A percentile compares a stretch with the other conserved stretches of the same genome.
phyloP scores from a whole-genome alignment of 345 rosid species.

The Alliaria petiolata region DNA sequence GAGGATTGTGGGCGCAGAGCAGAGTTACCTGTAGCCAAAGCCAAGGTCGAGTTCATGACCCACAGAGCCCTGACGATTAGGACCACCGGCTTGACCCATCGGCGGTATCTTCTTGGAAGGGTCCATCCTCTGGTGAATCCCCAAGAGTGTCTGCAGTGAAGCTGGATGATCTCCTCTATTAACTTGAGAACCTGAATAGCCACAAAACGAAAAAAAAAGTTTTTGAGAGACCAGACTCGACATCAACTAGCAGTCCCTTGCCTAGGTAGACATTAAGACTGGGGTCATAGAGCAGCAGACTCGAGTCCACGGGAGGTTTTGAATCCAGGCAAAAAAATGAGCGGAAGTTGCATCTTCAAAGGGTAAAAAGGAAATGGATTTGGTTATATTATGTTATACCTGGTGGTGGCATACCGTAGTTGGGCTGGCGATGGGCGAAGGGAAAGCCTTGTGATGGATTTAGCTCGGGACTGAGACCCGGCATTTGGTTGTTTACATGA shows the following conservation, averaged over 20 bases:
- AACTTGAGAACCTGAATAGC: slow-evolving; percentile 45
- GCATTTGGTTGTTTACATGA: slow-evolving; percentile 52
- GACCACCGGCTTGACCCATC: slow-evolving; percentile 37
- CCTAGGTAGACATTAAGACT: too few species aligned
- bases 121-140: slow-evolving; percentile 70
- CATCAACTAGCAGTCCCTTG: not conserved
- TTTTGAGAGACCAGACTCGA: not conserved
- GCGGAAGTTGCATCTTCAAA: not conserved
- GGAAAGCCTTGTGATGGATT: slow-evolving; percentile 62
- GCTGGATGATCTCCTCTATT: slow-evolving; percentile 57
- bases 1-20: slow-evolving; percentile 15
- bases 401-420: slow-evolving; percentile 52
- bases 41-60: slow-evolving; percentile 78
- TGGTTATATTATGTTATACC: slow-evolving; percentile 19
- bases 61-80: slow-evolving; percentile 48
- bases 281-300: too few species aligned
- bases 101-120: slow-evolving; percentile 51
- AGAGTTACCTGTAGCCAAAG: slow-evolving; percentile 51
- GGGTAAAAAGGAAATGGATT: not conserved
- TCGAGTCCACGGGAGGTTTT: too few species aligned
- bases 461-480: slow-evolving; percentile 53
- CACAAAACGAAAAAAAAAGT: not conserved
- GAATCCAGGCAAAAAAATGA: not conserved
- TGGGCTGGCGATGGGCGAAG: slow-evolving; percentile 55
- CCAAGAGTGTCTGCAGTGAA: slow-evolving; percentile 68